These are phyloP conservation scores for Amniculicola lignicola DNA, from an alignment of 495 filamentous ascomycete species.

Conservation along the genomic window DNA sequence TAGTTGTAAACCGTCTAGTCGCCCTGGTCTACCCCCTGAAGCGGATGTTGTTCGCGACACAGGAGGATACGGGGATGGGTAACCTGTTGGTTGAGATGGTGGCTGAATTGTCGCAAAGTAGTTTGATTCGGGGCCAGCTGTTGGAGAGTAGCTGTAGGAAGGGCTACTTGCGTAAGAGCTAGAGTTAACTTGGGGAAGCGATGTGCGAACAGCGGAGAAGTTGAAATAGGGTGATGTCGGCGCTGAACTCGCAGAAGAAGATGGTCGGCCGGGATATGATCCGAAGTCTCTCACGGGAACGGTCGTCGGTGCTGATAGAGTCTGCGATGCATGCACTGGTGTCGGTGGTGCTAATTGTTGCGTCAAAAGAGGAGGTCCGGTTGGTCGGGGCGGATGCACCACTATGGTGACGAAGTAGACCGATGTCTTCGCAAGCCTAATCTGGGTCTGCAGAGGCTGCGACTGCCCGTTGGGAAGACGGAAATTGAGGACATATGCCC, in stretches of 20 bases:
- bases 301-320: constrained; percentile 23
- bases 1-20: constrained; percentile 25
- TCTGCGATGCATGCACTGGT: constrained; percentile 22
- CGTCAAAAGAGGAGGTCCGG: constrained; percentile 25
- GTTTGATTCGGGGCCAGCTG: constrained; percentile 23
- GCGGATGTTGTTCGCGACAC: constrained; percentile 17
- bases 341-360: constrained; percentile 32
- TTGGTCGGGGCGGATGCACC: constrained; percentile 20
- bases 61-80: constrained; percentile 28
- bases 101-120: constrained; percentile 30
- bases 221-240: constrained; percentile 33
- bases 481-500: constrained; percentile 30
- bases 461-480: constrained; percentile 20
- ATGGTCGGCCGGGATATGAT: constrained; percentile 19
- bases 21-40: not conserved
- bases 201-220: constrained; percentile 26
- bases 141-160: constrained; percentile 30
- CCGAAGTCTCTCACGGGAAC: constrained; percentile 20
- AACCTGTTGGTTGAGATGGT: constrained; percentile 21
- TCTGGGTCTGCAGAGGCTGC: constrained; percentile 23
- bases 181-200: constrained; percentile 20
- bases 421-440: constrained; percentile 36
- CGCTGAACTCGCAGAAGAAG: constrained; percentile 30
- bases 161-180: constrained; percentile 23
- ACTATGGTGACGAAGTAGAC: constrained; percentile 37